Base-by-base conservation (phyloP, 2,329 filamentous ascomycete genomes). In the Boeremia exigua region DNA sequence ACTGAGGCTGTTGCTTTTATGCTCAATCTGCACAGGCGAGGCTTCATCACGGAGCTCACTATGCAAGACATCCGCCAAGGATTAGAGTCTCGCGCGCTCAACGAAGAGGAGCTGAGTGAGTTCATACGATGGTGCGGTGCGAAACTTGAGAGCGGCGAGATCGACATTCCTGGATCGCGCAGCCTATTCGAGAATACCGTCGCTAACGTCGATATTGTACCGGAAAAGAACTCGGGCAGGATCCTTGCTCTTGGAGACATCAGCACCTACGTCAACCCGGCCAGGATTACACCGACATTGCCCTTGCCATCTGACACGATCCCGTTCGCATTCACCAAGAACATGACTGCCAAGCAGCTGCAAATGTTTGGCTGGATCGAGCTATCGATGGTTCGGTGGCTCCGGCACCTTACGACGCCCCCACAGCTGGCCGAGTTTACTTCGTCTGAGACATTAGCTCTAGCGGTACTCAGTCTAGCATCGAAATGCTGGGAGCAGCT, bases 401-500 rank as follows among this genome's bases (percentile, higher is more conserved):
- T 97, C 23, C 81, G 86, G 19, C 96, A 89, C 76, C 80, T 99
- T 32, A 79, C 81, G 12, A 81, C 85, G 9, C 82, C 85, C 5
- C 82, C 83, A 51, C 84, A 84, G 25, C 78, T 88, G 33, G 70
- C 83, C 3, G 79, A 86, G 4, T 79, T 98, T 7, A 90, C 88
- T 0, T 84, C 82, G 49, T 89, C 87, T 0, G 77, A 90, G 19
- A 83, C 86, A 15, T 96, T 98, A 70, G 87, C 94, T 7, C 81
- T 86, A 0, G 88, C 91, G 61, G 84, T 96, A 9, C 81, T 99
- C 29, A 85, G 86, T 1, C 84, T 96, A 0, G 70, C 97, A 17
- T 96, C 94, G 1, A 97, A 94, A 71, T 88, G 89, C 62, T 99
- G 93, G 92, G 94, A 98, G 44, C 84, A 84, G n/a, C 76, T 96